Base-by-base conservation (phyloP, 2,329 filamentous ascomycete species). In the Plenodomus tracheiphilus region DNA sequence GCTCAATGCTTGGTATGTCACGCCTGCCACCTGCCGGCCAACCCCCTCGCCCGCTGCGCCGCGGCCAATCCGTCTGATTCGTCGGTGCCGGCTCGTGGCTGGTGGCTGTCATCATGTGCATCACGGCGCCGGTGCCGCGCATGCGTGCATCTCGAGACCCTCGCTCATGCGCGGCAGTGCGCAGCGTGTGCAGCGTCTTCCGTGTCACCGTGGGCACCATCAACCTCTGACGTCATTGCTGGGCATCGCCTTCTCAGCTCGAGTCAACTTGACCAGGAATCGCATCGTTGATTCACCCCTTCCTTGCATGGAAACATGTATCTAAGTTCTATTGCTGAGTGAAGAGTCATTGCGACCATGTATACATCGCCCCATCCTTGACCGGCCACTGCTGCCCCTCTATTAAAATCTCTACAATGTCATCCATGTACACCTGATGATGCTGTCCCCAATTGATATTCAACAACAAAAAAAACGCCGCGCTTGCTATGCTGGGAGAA, bases 401-500 rank as follows among this genome's bases (percentile, higher is more conserved):
- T 46, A 53, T 49, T 46, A 46, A 34, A 46, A 41, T 34, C 35
- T 41, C 20, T 46, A 46, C 30, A 38, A 38, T 11, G 21, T 34
- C 32, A 19, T 20, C 34, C 5, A 39, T 13, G 20, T n/a, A 35
- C 41, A 43, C 35, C 4, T 17, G 18, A 22, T 22, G 17, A 35
- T 47, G 45, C 47, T 19, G 16, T 15, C 11, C 28, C 22, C 5
- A 25, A 25, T n/a, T n/a, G n/a, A n/a, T 5, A 25, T 25, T 5
- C 5, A 25, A 25, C 5, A 46, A 30, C 21, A 16, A 42, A n/a
- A 39, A 36, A 2, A 48, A 53, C 51, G 43, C 47, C 47, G 35
- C 41, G 43, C 43, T 41, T 41, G 30, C 32, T 45, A 43, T 41
- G 43, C 37, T 19, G 37, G 15, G 28, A 10, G 10, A 25, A 25